Base-by-base conservation (phyloP, 257 asterid species). In the Nemophila menziesii region DNA sequence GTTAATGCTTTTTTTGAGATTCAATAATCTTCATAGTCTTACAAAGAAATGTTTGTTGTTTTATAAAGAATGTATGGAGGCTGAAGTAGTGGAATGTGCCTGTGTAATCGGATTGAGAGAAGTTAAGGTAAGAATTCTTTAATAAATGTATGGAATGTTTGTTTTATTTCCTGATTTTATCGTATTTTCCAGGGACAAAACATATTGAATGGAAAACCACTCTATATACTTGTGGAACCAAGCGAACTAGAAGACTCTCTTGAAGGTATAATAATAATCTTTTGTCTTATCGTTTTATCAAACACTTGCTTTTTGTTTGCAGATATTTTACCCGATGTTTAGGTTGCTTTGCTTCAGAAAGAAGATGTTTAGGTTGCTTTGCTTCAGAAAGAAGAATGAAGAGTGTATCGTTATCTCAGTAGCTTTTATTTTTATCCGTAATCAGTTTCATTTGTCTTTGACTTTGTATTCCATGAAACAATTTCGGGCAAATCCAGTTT, bases 161-260 rank as follows among this genome's bases (percentile, higher is more conserved):
- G 5, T 52, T 16, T 26, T 17, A 27, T 41, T 3, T 33, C 6
- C 2, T 4, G 2, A 10, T 20, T 40, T 4, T 20, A 24, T 7
- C 21, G 2, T 17, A 6, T 19, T 11, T 41, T 43, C 14, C 64
- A 82, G 86, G 82, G 66, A 42, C 74, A 78, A 21, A 71, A 58
- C 55, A 62, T 77, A 69, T 56, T 82, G 46, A 75, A 76, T 48
- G 94, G 92, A 54, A 78, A 70, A 60, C 71, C 87, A 34, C 70
- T 82, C 39, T 82, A 82, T 61, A 64, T 82, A 54, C 92, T 82
- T 33, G 92, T 82, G 64, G 84, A 78, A 74, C 94, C 94, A 20
- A 65, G 66, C 24, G 71, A 71, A 51, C 26, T 65, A 51, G 78
- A 57, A 26, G 66, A 48, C 22, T 52, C 55, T 47, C 49, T 42